phyloP scores from a whole-genome alignment of 176 grass and related monocot genomes.

The Rhynchospora pubera region DNA sequence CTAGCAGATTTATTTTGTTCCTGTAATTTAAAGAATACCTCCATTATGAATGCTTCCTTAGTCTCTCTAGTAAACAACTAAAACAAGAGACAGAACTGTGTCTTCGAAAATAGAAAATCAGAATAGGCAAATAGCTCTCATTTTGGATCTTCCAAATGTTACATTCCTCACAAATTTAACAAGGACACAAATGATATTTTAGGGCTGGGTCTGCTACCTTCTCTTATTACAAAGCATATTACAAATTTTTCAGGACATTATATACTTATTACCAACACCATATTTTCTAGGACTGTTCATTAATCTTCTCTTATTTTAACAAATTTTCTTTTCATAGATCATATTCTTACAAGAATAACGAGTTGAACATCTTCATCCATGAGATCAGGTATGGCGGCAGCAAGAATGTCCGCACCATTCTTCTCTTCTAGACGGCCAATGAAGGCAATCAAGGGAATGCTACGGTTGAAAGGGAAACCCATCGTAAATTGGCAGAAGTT shows the following conservation, averaged over 20 bases:
- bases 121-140: no score
- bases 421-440: constrained; percentile 76
- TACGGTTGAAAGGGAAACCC: constrained; percentile 46
- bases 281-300: neutral
- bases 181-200: neutral
- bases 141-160: no score
- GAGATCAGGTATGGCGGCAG: constrained; percentile 46
- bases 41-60: neutral
- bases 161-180: no score
- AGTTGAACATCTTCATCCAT: constrained; percentile 61
- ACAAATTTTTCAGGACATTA: no score
- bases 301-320: neutral
- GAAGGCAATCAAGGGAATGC: constrained; percentile 61
- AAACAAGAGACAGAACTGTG: no score
- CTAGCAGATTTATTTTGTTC: neutral
- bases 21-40: neutral
- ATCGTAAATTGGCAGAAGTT: constrained; percentile 58
- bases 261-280: no score
- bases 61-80: neutral
- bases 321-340: constrained; percentile 9
- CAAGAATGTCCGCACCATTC: constrained; percentile 77
- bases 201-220: no score
- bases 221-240: no score
- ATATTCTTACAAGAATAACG: constrained; percentile 48
- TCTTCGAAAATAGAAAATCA: no score